Percentiles rank a stretch among this genome's conserved stretches.
These are phyloP conservation scores for Cyphellophora attinorum DNA, from an alignment of 2,329 filamentous ascomycete species.

Conservation along the genomic window DNA sequence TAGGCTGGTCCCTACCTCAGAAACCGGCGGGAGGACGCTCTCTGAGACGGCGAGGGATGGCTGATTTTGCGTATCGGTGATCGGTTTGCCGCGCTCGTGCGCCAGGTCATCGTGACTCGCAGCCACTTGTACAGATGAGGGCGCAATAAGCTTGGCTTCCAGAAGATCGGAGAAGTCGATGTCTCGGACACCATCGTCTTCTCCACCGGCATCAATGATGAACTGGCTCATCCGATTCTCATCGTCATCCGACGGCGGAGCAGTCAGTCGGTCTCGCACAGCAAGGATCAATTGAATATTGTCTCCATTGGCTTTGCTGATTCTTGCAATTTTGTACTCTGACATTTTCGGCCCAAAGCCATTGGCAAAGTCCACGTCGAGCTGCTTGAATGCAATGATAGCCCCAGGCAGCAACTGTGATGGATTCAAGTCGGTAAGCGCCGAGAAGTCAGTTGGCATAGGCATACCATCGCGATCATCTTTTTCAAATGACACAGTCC, in stretches of 20 bases:
- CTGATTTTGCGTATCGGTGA: too few species aligned
- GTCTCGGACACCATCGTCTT: conserved; percentile 52
- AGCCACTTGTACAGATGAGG: conserved; percentile 18
- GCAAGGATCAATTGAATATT: conserved; percentile 58
- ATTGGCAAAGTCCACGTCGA: conserved; percentile 37
- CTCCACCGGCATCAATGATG: conserved; percentile 53
- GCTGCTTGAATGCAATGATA: conserved; percentile 37
- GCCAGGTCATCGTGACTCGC: conserved; percentile 27
- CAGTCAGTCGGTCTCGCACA: conserved; percentile 49
- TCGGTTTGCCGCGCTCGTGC: conserved; percentile 13
- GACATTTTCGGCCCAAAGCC: conserved; percentile 38
- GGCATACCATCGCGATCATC: conserved; percentile 11
- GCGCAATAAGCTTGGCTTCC: conserved; percentile 56
- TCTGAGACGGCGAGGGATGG: conserved; percentile 8
- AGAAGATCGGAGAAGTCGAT: conserved; percentile 54
- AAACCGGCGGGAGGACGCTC: conserved; percentile 5
- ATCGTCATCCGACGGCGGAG: conserved; percentile 46
- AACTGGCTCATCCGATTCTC: conserved; percentile 68
- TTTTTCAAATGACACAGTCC: conserved; percentile 1
- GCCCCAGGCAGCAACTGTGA: conserved; percentile 25
- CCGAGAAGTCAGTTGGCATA: conserved; percentile 51
- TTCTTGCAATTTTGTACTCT: conserved; percentile 54
- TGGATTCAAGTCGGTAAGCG: conserved; percentile 39
- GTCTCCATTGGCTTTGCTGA: conserved; percentile 48
- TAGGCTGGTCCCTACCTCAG: too few species aligned